phyloP scores from a whole-genome alignment of 2,329 filamentous ascomycete species.

The Claviceps arundinis region DNA sequence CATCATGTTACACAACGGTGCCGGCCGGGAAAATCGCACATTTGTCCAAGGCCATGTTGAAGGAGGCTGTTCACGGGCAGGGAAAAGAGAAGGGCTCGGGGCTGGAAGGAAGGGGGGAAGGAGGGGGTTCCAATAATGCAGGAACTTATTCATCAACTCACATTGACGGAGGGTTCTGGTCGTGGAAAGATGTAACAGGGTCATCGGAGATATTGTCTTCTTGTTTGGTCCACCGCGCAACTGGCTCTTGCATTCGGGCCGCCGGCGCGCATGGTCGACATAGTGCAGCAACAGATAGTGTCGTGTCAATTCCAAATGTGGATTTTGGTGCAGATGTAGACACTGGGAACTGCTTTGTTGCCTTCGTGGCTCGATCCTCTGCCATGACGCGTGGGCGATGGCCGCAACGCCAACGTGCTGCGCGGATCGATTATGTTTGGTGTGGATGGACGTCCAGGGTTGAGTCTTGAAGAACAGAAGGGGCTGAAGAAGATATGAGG shows the following conservation, averaged over 20 bases:
- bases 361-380: slow-evolving; percentile 3
- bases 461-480: neutral
- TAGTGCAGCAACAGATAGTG: neutral
- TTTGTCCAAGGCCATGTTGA: no score
- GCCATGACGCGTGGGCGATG: slow-evolving; percentile 4
- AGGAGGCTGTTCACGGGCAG: no score
- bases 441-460: neutral
- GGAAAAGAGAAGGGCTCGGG: neutral
- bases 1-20: neutral
- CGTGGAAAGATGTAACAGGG: neutral
- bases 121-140: neutral
- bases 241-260: slow-evolving; percentile 1
- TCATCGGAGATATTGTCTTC: neutral
- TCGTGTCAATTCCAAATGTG: slow-evolving; percentile 1
- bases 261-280: neutral
- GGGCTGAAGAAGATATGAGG: neutral
- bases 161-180: slow-evolving; percentile 1
- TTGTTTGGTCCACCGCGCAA: neutral
- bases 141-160: slow-evolving; percentile 2
- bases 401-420: neutral
- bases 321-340: neutral
- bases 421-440: neutral
- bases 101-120: neutral
- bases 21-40: neutral
- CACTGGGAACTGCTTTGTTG: slow-evolving; percentile 1